Evolutionary conservation across 2,329 filamentous ascomycete genomes (phyloP).

Genomic region (Fusarium sulawesiense): DNA sequence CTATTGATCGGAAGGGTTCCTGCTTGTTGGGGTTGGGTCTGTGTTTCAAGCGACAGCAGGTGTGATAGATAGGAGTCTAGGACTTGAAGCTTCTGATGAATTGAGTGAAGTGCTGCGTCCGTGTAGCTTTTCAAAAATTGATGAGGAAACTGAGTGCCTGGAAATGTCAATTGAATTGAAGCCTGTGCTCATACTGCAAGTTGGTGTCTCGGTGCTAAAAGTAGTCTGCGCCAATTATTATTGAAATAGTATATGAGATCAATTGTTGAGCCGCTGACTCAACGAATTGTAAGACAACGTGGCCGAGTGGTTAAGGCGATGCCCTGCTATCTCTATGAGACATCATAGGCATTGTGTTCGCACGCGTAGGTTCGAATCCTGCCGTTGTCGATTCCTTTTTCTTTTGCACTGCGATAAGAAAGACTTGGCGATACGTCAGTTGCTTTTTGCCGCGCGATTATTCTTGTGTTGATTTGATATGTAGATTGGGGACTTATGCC

Average conservation of each 20-base stretch:
- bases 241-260: fast-evolving
- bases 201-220: too few relatives aligned
- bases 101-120: too few relatives aligned
- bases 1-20: background rate
- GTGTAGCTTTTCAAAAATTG: fast-evolving
- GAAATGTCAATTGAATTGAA: background rate
- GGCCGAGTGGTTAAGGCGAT: conserved; percentile 34
- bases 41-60: background rate
- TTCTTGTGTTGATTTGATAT: too few relatives aligned
- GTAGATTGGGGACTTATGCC: too few relatives aligned
- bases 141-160: too few relatives aligned
- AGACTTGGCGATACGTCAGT: too few relatives aligned
- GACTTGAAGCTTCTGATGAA: too few relatives aligned
- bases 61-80: background rate
- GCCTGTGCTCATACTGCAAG: background rate
- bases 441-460: too few relatives aligned
- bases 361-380: conserved; percentile 34
- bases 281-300: conserved; percentile 23
- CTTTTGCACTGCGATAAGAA: too few relatives aligned
- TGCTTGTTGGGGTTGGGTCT: background rate
- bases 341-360: conserved; percentile 33
- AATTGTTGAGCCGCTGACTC: background rate
- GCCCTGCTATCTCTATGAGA: conserved; percentile 27
- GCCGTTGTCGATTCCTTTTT: conserved; percentile 20
- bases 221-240: fast-evolving